Base-by-base conservation (phyloP, 2,329 filamentous ascomycete species). In the Parafenestella ontariensis region DNA sequence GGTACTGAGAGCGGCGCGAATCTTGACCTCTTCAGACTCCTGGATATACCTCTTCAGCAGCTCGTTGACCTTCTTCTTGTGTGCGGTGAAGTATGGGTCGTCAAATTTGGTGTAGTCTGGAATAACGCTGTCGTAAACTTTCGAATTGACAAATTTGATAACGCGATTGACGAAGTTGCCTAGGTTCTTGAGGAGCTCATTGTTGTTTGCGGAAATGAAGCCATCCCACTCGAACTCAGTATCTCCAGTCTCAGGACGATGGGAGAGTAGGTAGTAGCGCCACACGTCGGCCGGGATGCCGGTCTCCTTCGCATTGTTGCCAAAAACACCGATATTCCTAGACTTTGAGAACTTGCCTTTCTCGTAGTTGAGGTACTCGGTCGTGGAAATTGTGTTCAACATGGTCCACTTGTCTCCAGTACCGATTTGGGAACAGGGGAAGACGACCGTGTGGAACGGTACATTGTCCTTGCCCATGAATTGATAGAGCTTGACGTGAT, bases 401-500 rank as follows among this genome's bases (percentile, higher is more conserved):
- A 89, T 91, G 44, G 92, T 96, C 93, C 93, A 97, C 59, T 88
- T 87, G 65, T 96, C 89, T 40, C 84, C 82, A 0, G 92, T 94
- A 52, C 93, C 93, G 10, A 97, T 82, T 74, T 96, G 90, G 37
- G 88, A 92, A 26, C 86, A 90, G 1, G 94, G 94, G 82, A 96
- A 97, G 71, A 96, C 92, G 69, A 96, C 90, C 40, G 89, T 90
- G 79, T 96, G 92, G 82, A 94, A 95, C 6, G 87, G 87, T 15
- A 91, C 90, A 64, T 94, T 93, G 75, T 94, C 90, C 76, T 96
- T 97, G 78, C 93, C 93, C 86, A 96, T 91, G 82, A 97, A 79
- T 40, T 97, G 93, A 76, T 95, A 96, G 11, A 97, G 85, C 71
- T 89, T 85, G 43, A 97, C 92, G 29, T 96, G 83, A 40, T 96